Base-by-base conservation (phyloP, 78 protist genomes). In the Cavenderia fasciculata region DNA sequence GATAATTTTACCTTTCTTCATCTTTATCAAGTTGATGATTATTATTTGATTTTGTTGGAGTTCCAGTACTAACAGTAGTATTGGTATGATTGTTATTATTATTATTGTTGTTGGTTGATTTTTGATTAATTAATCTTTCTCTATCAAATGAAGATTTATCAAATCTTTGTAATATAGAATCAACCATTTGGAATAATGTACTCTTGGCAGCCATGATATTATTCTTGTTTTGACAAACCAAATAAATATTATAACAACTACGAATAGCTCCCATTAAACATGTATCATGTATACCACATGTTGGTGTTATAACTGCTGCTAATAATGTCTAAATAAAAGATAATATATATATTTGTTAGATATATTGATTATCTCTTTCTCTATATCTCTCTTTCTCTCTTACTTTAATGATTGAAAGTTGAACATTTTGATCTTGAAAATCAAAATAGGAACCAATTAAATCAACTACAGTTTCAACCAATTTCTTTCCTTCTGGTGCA, bases 261-360 rank as follows among this genome's bases (percentile, higher is more conserved):
- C 93, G 63, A 31, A 95, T 90, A 12, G 94, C 88, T 23, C 49
- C 65, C 85, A 94, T 68, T n/a, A 95, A 84, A 59, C 89, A 74
- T n/a, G 95, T 25, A 33, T 95, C 97, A 85, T 95, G 97, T 18
- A 95, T 86, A 8, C 75, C 94, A 29, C 87, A 51, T 23, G 33
- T 21, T 59, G 94, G 63, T 31, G 95, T 57, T 5, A 93, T 86
- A 12, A 95, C 97, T 14, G 97, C 92, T 16, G 95, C 77, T 38
- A 87, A 62, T 49, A 94, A 84, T 33, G 87, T 46, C 82, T 86
- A 51, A 34, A 49, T 4, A 7, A 34, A 16, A 7, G 14, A 34
- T 31, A 16, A 29, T 5, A 66, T 79, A 23, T 11, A 51, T 43
- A 4, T 16, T 43, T 10, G 12, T 61, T 61, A 40, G 68, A 40